A percentile compares a stretch with the other conserved stretches of the same genome.
These are phyloP conservation scores for Hortiboletus campestris DNA, from an alignment of 768 basidiomycete species.

Conservation along the genomic window DNA sequence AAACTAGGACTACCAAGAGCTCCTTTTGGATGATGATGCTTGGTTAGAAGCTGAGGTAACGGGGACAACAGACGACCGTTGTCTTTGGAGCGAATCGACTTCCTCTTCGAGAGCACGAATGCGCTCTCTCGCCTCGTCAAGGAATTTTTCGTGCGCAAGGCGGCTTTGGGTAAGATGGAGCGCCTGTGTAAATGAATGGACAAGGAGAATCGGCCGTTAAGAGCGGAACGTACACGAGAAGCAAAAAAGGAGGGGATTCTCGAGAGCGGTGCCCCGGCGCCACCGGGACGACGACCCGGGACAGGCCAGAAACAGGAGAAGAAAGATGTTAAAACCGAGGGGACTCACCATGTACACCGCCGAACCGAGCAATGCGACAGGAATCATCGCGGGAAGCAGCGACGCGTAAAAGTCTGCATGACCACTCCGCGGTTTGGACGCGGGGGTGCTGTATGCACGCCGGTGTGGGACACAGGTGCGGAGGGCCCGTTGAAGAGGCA, in stretches of 20 bases:
- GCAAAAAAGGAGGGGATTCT: constrained; percentile 1
- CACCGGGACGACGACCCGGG: background rate
- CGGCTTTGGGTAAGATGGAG: constrained; percentile 61
- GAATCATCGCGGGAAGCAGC: constrained; percentile 74
- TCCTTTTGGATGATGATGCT: background rate
- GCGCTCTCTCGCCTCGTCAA: constrained; percentile 56
- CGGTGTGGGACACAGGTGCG: background rate
- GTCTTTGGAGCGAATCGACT: constrained; percentile 40
- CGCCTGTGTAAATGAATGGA: constrained; percentile 40
- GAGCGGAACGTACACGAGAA: constrained; percentile 1
- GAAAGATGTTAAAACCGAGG: background rate
- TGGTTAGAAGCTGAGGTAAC: background rate
- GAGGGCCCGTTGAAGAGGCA: background rate
- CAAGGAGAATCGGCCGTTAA: constrained; percentile 11
- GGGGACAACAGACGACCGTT: constrained; percentile 4
- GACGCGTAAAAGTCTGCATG: constrained; percentile 70
- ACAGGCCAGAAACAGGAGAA: background rate
- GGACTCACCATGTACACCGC: constrained; percentile 68
- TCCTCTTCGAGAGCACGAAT: constrained; percentile 59
- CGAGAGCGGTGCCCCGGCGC: constrained; percentile 6
- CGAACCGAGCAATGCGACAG: constrained; percentile 73
- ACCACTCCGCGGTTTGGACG: constrained; percentile 33
- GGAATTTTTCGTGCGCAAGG: constrained; percentile 69
- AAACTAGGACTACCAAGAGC: constrained; percentile 25
- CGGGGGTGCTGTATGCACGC: constrained; percentile 11